Evolutionary conservation across 2,329 filamentous ascomycete genomes (phyloP).

Genomic region (Fusarium agapanthi): DNA sequence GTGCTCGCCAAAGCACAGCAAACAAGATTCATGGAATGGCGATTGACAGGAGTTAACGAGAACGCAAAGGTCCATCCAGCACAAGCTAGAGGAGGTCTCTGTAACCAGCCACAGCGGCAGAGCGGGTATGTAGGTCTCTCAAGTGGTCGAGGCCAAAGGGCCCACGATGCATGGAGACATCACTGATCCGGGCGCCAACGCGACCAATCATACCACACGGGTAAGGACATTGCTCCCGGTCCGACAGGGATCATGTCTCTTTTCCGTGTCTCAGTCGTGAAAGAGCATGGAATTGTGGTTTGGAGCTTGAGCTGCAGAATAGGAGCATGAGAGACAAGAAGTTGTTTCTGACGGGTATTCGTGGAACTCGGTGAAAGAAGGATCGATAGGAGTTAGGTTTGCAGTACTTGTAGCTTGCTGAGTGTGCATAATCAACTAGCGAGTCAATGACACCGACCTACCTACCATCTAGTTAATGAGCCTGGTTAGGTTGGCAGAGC

Average conservation of each 20-base stretch:
- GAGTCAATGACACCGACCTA: neutral
- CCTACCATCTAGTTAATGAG: neutral
- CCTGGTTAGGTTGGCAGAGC: neutral
- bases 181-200: slow-evolving; percentile 47
- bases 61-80: slow-evolving; percentile 29
- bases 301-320: neutral
- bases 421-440: neutral
- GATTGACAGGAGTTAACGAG: neutral
- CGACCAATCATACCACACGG: slow-evolving; percentile 44
- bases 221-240: slow-evolving; percentile 25
- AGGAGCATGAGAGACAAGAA: neutral
- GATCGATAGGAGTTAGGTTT: neutral
- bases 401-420: neutral
- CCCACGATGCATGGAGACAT: slow-evolving; percentile 41
- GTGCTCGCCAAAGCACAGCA: slow-evolving; percentile 2
- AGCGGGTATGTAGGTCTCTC: slow-evolving; percentile 44
- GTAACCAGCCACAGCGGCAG: slow-evolving; percentile 37
- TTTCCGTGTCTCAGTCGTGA: slow-evolving; percentile 21
- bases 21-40: slow-evolving; percentile 5
- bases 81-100: slow-evolving; percentile 26
- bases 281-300: slow-evolving; percentile 12
- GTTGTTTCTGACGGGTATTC: slow-evolving; percentile 1
- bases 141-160: slow-evolving; percentile 34
- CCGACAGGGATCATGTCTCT: slow-evolving; percentile 33
- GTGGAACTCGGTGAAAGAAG: neutral